Base-by-base conservation (phyloP, 2,329 filamentous ascomycete species). In the Verticillium nubilum region DNA sequence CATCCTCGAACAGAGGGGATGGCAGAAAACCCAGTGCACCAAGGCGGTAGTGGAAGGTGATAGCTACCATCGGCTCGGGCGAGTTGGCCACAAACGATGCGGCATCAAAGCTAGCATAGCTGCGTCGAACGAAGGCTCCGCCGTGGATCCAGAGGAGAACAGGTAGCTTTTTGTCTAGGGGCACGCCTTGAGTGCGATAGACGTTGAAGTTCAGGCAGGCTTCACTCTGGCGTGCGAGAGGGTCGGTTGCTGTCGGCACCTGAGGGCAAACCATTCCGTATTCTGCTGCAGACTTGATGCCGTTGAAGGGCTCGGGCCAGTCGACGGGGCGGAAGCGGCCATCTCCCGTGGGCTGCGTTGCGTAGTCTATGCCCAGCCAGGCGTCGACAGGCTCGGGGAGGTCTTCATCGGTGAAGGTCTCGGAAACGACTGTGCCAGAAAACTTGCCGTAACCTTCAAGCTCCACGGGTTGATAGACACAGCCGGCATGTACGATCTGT, bases 311-410 rank as follows among this genome's bases (percentile, higher is more conserved):
- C 4, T 64, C 62, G 0, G 79, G 78, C 72, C 72, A 76, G 25
- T 71, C 68, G 23, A 78, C 69, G 0, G 75, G 70, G 13, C 66
- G 67, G 59, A 81, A 80, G 33, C 54, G 54, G 15, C 67, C 62
- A 3, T 74, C 67, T 5, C 74, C 76, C 1, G 73, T 72, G 0
- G 76, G 77, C 29, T 77, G 75, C 0, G 68, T 67, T 0, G 78
- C 72, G 55, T 79, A 81, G 63, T 79, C 75, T 31, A 81, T 73
- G 2, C 77, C 77, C 5, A 81, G 67, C 78, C 78, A 81, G 0
- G 78, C 78, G 61, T 81, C 76, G 42, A 47, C 42, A 10, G 42
- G n/a, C 19, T 47, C 42, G 4, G 42, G 42, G 7, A 47, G 42
- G 5, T 47, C 19, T 19, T 47, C 62, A 23, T 70, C 73, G 42